Base-by-base conservation (phyloP, 768 basidiomycete genomes). In the Amanita thiersii region DNA sequence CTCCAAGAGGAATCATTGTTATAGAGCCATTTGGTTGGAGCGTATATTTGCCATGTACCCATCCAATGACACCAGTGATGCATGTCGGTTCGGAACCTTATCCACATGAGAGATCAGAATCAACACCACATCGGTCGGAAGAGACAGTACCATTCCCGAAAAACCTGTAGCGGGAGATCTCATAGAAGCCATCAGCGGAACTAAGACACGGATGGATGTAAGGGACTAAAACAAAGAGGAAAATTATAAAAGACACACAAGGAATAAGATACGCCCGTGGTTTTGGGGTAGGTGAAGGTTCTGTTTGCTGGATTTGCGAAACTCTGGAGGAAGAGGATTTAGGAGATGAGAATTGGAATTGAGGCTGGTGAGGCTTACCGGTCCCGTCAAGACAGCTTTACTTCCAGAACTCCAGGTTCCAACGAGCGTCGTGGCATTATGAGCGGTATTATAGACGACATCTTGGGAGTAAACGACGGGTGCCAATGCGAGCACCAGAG, bases 341-440 rank as follows among this genome's bases (percentile, higher is more conserved):
- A 29, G 28, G 44, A 23, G 39, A 44, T 37, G 21, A 3, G 25
- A 37, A 46, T 18, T 24, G 32, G 5, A 17, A 24, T 32, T 20
- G 24, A 39, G 4, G 24, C 14, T 23, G 42, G 4, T 5, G 34
- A 14, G 3, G 81, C 91, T 65, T 53, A 94, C 93, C 7, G 79
- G 9, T 20, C 94, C 94, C 5, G 94, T 94, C 14, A 70, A 14
- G 20, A 98, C 92, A 21, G 72, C 67, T 50, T 72, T 69, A 52
- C 76, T 79, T 14, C 89, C 89, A 26, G 88, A 81, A 37, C 73
- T 73, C 94, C 94, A 98, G 8, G 91, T 92, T 0, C 94, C 94
- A 21, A 54, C 48, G 38, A 97, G 64, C 41, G 63, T 36, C 0
- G 89, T 89, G 2, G 74, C 66, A 57, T 93, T 93, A 55, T 83